phyloP scores from a whole-genome alignment of 192 early-diverging fungal genomes.

The Linnemannia zychae region DNA sequence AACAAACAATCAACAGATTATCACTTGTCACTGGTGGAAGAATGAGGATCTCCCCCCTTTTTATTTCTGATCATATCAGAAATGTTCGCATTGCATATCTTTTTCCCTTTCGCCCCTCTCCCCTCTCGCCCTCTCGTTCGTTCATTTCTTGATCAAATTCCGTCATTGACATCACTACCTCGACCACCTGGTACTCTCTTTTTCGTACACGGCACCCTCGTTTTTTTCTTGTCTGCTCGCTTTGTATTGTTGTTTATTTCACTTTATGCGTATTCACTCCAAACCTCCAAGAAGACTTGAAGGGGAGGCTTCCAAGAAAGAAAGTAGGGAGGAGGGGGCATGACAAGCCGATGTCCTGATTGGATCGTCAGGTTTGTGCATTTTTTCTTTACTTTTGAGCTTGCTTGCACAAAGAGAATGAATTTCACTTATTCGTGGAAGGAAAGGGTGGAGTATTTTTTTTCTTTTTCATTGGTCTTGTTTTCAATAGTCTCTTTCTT shows the following conservation, averaged over 20 bases:
- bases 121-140: background rate
- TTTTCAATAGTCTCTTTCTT: background rate
- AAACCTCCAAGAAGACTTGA: background rate
- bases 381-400: too few relatives aligned
- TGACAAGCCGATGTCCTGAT: background rate
- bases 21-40: background rate
- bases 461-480: background rate
- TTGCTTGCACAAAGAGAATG: slow-evolving; percentile 4
- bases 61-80: background rate
- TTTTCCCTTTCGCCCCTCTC: background rate
- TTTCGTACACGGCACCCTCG: background rate
- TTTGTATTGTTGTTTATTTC: background rate
- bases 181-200: background rate
- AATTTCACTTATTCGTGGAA: background rate
- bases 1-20: background rate
- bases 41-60: background rate
- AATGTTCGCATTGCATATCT: background rate
- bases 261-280: background rate
- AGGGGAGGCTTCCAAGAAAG: background rate
- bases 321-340: background rate
- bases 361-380: too few relatives aligned
- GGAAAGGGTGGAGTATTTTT: background rate
- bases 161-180: background rate
- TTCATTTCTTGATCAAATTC: background rate
- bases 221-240: background rate